phyloP scores from a whole-genome alignment of 1,139 yeast genomes.

The Geotrichum klebahnii region DNA sequence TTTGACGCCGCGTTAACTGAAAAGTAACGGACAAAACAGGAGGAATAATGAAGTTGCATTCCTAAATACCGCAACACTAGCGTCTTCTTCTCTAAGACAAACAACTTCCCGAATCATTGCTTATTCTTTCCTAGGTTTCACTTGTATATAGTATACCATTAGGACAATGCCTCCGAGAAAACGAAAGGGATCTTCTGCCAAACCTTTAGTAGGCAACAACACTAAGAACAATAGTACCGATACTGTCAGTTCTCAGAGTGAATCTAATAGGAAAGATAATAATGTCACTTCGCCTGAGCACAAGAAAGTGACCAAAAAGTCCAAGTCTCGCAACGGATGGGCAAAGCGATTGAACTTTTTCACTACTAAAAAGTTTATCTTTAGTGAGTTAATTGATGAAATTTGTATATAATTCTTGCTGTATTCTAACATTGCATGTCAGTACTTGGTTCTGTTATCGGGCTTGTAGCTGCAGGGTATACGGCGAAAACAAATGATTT shows the following conservation, averaged over 20 bases:
- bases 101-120: no score
- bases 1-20: no score
- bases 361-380: slow-evolving; percentile 16
- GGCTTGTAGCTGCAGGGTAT: slow-evolving; percentile 57
- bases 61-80: no score
- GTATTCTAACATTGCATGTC: background rate
- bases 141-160: background rate
- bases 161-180: slow-evolving; percentile 7
- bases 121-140: background rate
- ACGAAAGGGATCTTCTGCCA: no score
- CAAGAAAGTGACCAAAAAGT: slow-evolving; percentile 2
- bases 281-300: background rate
- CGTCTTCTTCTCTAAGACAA: no score
- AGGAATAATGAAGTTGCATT: no score
- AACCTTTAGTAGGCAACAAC: no score
- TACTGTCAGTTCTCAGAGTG: background rate
- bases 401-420: background rate
- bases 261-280: background rate
- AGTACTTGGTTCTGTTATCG: slow-evolving; percentile 60
- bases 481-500: slow-evolving; percentile 52
- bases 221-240: no score
- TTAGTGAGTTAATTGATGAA: slow-evolving; percentile 9
- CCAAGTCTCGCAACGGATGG: slow-evolving; percentile 7
- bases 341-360: background rate
- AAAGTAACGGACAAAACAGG: no score